These are phyloP conservation scores for Flaveria trinervia DNA, from an alignment of 129 eudicot species.

Conservation along the genomic window DNA sequence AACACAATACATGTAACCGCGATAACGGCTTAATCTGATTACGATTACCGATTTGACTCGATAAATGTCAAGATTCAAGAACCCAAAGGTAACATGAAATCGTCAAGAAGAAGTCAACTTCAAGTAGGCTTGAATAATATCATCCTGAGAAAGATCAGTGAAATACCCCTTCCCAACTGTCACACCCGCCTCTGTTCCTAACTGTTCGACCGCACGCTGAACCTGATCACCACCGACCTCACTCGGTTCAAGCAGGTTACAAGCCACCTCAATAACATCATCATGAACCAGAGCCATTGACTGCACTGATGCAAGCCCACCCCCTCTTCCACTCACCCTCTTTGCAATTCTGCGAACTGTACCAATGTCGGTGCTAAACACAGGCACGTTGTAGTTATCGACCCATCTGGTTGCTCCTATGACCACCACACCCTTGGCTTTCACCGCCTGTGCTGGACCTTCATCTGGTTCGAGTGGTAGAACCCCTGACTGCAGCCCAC, in stretches of 20 bases:
- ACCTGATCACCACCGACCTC: slow-evolving; percentile 59
- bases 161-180: slow-evolving; percentile 75
- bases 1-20: no score
- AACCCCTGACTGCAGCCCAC: slow-evolving; percentile 47
- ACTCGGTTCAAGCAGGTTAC: slow-evolving; percentile 84
- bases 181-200: slow-evolving; percentile 70
- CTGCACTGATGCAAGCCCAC: slow-evolving; percentile 81
- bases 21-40: no score
- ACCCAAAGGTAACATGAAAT: neutral
- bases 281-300: slow-evolving; percentile 98
- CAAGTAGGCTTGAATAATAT: slow-evolving; percentile 60
- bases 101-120: slow-evolving; percentile 29
- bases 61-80: neutral
- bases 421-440: slow-evolving; percentile 65
- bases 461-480: slow-evolving; percentile 68
- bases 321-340: slow-evolving; percentile 79
- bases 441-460: slow-evolving; percentile 61
- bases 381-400: slow-evolving; percentile 88
- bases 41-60: no score
- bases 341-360: slow-evolving; percentile 73
- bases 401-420: slow-evolving; percentile 93
- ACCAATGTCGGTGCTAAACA: slow-evolving; percentile 54
- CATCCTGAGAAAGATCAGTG: slow-evolving; percentile 79
- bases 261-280: slow-evolving; percentile 83
- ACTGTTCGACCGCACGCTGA: slow-evolving; percentile 62